A percentile compares a stretch with the other conserved stretches of the same genome.
Conservation (phyloP, 305 asterid species). For the Fraxinus sp. region DNA sequence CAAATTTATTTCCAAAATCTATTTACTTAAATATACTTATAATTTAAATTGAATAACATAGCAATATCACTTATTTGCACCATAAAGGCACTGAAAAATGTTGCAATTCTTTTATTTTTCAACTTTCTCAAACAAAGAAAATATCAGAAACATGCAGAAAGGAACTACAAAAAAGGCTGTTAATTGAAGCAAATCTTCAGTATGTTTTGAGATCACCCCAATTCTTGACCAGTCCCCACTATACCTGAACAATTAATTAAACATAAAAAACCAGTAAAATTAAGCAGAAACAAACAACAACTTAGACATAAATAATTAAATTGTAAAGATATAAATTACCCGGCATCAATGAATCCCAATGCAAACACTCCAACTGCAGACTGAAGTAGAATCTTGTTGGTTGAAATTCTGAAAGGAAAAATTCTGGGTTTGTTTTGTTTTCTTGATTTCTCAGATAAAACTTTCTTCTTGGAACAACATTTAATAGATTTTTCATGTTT, state of each 20-base stretch:
- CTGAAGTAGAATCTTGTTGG: constrained; percentile 41
- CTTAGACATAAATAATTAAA: neutral
- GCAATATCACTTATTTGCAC: neutral
- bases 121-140: constrained; percentile 31
- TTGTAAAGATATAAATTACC: constrained; percentile 37
- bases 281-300: neutral
- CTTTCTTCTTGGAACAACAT: constrained; percentile 38
- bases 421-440: constrained; percentile 20
- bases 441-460: constrained; percentile 29
- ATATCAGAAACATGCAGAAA: constrained; percentile 50
- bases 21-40: neutral
- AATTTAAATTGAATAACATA: neutral
- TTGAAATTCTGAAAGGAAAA: constrained; percentile 33
- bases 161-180: constrained; percentile 75
- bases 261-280: neutral
- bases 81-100: neutral
- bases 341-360: constrained; percentile 82
- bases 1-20: neutral
- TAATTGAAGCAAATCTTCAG: constrained; percentile 62
- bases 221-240: constrained; percentile 98
- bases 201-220: constrained; percentile 64
- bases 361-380: constrained; percentile 58
- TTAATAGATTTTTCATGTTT: constrained; percentile 11
- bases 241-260: constrained; percentile 46
- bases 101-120: constrained; percentile 29